phyloP scores from a whole-genome alignment of 208 protist species.

The Kentomonas sorsogonicus region DNA sequence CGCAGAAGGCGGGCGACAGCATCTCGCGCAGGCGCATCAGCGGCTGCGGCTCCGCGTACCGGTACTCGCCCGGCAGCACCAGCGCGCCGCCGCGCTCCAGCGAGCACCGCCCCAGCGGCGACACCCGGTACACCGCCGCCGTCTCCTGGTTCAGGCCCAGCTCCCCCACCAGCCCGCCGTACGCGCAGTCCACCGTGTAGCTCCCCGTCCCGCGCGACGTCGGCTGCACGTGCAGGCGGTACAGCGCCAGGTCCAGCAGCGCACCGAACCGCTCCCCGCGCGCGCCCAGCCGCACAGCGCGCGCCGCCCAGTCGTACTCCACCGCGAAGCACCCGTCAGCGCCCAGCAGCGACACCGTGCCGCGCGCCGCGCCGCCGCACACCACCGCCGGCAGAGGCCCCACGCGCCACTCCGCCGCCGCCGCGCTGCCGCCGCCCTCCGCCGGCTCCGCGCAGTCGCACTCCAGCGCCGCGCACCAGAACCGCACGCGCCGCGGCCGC shows the following conservation, averaged over 20 bases:
- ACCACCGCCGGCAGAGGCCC: constrained; percentile 14
- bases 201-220: not conserved
- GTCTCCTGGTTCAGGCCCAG: not conserved
- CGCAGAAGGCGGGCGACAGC: constrained; percentile 25
- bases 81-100: constrained; percentile 28
- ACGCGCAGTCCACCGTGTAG: constrained; percentile 65
- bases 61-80: constrained; percentile 8
- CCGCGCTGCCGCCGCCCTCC: not conserved
- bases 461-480: not conserved
- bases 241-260: constrained; percentile 8
- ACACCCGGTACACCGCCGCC: constrained; percentile 49
- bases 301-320: no score
- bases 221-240: not conserved
- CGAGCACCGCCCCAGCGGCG: constrained; percentile 61
- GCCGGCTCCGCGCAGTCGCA: constrained; percentile 13
- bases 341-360: no score
- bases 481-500: no score
- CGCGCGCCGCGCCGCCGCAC: constrained; percentile 1
- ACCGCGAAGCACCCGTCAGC: no score
- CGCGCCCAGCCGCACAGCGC: no score
- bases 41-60: constrained; percentile 18
- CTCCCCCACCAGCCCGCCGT: constrained; percentile 50
- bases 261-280: no score
- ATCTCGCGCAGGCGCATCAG: constrained; percentile 28
- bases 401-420: constrained; percentile 20